phyloP scores from a whole-genome alignment of 2,329 filamentous ascomycete genomes.

The Fusarium secorum region DNA sequence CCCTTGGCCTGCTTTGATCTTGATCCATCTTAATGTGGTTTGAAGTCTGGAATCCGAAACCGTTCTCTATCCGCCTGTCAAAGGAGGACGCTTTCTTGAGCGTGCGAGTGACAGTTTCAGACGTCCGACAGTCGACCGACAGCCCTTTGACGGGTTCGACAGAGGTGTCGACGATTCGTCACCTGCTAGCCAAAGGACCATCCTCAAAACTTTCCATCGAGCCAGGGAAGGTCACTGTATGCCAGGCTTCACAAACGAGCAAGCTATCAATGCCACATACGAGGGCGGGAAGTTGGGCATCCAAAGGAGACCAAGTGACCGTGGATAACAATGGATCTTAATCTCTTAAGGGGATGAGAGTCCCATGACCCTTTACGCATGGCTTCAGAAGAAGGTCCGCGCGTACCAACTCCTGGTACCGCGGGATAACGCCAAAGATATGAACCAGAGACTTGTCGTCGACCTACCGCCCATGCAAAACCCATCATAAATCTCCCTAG shows the following conservation, averaged over 20 bases:
- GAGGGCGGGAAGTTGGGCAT: not conserved
- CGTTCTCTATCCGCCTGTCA: too few relatives aligned
- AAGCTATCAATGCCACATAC: not conserved
- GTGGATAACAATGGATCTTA: not conserved
- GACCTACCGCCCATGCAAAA: not conserved
- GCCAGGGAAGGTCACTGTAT: not conserved
- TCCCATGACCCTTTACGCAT: fast-evolving
- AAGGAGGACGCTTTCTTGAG: not conserved
- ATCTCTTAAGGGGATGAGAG: not conserved
- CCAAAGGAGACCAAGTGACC: not conserved
- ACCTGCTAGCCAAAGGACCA: not conserved
- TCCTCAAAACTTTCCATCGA: not conserved
- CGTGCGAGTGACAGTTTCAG: too few relatives aligned
- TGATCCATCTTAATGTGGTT: fast-evolving
- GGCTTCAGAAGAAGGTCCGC: not conserved
- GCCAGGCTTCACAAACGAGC: not conserved
- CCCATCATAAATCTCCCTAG: not conserved
- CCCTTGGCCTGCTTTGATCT: not conserved
- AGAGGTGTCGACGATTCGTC: not conserved
- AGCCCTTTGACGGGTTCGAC: not conserved
- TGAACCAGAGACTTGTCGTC: not conserved
- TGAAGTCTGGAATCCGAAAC: too few relatives aligned
- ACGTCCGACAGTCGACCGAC: not conserved
- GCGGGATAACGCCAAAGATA: not conserved
- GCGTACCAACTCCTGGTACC: not conserved